phyloP scores from a whole-genome alignment of 805 yeast genomes.

The Ogataea neopini region DNA sequence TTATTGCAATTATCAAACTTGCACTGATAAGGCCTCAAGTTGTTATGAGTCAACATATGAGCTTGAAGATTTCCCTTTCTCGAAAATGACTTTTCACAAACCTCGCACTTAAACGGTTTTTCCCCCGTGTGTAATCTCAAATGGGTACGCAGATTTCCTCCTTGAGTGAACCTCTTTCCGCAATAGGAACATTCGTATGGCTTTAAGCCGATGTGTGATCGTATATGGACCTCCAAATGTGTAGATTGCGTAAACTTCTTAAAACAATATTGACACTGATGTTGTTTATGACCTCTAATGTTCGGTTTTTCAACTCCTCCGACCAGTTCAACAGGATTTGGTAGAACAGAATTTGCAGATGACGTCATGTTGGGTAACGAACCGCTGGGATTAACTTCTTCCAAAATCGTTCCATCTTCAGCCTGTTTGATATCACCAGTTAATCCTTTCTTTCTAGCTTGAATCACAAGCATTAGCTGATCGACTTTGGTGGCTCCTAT shows the following conservation, averaged over 20 bases:
- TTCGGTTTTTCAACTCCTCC: conserved; percentile 78
- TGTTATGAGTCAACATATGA: conserved; percentile 79
- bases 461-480: conserved; percentile 86
- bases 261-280: conserved; percentile 74
- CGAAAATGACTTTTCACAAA: conserved; percentile 76
- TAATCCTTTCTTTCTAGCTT: conserved; percentile 79
- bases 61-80: conserved; percentile 92
- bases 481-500: conserved; percentile 89
- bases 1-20: conserved; percentile 79
- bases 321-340: conserved; percentile 64
- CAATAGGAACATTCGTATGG: conserved; percentile 82
- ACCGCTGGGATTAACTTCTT: conserved; percentile 34
- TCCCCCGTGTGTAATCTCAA: conserved; percentile 88
- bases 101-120: conserved; percentile 79
- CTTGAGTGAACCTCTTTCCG: conserved; percentile 82
- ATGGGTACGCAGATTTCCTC: conserved; percentile 87
- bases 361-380: conserved; percentile 6
- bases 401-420: conserved; percentile 69
- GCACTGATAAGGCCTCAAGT: conserved; percentile 77
- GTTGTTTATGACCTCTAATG: conserved; percentile 48
- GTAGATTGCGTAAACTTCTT: conserved; percentile 87
- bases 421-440: conserved; percentile 63
- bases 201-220: conserved; percentile 84
- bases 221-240: conserved; percentile 83
- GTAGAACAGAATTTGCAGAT: conserved; percentile 42